These are phyloP conservation scores for Tympanopsis confertula DNA, from an alignment of 2,329 filamentous ascomycete genomes.

Conservation along the genomic window DNA sequence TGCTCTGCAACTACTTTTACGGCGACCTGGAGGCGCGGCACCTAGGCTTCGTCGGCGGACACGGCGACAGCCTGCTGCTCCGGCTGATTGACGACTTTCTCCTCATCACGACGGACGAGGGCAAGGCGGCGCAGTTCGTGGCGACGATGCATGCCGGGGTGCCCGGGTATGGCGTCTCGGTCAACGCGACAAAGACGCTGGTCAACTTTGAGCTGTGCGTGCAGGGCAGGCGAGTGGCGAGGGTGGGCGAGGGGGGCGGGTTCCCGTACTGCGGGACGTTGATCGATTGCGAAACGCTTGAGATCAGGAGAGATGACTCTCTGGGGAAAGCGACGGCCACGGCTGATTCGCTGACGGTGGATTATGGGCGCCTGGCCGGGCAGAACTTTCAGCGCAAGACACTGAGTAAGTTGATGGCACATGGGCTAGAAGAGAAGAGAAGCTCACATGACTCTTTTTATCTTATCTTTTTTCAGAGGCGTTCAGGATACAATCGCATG, in stretches of 20 bases:
- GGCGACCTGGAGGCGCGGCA: conserved; percentile 67
- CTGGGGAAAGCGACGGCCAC: conserved; percentile 28
- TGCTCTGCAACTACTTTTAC: conserved; percentile 93
- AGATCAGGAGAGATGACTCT: conserved; percentile 56
- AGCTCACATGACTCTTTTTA: conserved; percentile 4
- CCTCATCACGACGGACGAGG: conserved; percentile 62
- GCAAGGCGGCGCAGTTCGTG: conserved; percentile 63
- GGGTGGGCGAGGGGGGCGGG: conserved; percentile 19
- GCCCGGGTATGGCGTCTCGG: conserved; percentile 66
- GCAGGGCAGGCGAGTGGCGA: conserved; percentile 36
- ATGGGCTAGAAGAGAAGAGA: neutral
- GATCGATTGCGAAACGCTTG: conserved; percentile 65
- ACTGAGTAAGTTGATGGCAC: conserved; percentile 37
- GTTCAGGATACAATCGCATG: conserved; percentile 76
- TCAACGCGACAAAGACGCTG: conserved; percentile 70
- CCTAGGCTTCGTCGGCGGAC: conserved; percentile 50
- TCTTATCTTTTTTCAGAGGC: conserved; percentile 26
- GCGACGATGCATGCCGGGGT: conserved; percentile 70
- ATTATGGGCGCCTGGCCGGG: conserved; percentile 61
- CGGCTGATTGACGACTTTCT: conserved; percentile 89
- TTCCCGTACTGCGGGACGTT: conserved; percentile 85
- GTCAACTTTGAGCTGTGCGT: conserved; percentile 67
- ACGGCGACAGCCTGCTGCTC: conserved; percentile 58
- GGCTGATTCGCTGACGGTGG: conserved; percentile 67
- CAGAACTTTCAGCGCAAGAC: conserved; percentile 71